Percentiles rank a stretch among this genome's conserved stretches.
These are phyloP conservation scores for Gastrolobium bilobum DNA, from an alignment of 306 rosid genomes.

Conservation along the genomic window DNA sequence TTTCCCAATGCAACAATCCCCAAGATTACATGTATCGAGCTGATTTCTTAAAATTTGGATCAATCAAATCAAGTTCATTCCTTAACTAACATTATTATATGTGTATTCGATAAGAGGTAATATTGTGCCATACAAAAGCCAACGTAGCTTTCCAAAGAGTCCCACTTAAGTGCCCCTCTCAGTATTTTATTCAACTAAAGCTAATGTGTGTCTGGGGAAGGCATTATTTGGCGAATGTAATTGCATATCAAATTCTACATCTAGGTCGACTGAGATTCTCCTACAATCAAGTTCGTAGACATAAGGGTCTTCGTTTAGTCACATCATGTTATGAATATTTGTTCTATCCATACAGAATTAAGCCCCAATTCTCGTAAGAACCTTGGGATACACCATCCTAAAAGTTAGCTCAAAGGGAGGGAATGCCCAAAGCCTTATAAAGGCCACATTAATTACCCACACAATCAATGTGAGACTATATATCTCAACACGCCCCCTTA, in stretches of 20 bases:
- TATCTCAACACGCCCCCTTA: too few relatives aligned
- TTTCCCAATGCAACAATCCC: too few relatives aligned
- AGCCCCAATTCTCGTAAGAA: too few relatives aligned
- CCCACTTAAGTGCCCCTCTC: background rate
- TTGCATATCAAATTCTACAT: background rate
- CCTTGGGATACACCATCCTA: too few relatives aligned
- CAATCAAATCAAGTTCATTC: background rate
- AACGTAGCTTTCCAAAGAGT: background rate
- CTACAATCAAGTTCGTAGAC: background rate
- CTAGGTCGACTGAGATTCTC: background rate
- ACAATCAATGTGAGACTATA: too few relatives aligned
- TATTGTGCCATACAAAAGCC: background rate
- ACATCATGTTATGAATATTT: background rate
- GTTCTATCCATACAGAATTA: background rate
- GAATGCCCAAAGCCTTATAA: too few relatives aligned
- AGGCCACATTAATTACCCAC: too few relatives aligned
- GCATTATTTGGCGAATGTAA: background rate
- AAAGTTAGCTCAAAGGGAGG: too few relatives aligned
- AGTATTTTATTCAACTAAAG: background rate
- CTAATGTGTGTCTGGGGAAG: conserved; percentile 9
- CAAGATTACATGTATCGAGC: too few relatives aligned
- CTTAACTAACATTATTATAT: background rate
- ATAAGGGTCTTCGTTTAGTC: background rate
- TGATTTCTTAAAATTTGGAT: too few relatives aligned
- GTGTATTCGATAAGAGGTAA: background rate